Base-by-base conservation (phyloP, 179 eudicot genomes). In the Spinacia oleracea region DNA sequence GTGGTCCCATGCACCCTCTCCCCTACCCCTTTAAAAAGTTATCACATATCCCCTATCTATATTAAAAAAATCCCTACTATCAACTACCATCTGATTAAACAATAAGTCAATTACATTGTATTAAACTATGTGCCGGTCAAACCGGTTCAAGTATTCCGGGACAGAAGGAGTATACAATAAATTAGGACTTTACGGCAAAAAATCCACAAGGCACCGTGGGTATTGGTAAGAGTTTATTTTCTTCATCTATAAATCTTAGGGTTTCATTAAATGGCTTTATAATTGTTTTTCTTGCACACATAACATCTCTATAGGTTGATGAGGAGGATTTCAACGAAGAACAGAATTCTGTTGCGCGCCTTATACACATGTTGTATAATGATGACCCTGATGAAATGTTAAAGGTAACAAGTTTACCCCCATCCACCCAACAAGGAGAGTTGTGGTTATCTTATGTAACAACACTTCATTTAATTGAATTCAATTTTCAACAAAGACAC, bases 271-370 rank as follows among this genome's bases (percentile, higher is more conserved):
- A 58, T 62, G 34, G 25, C 75, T 73, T 73, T 53, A 71, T 68
- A 34, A 70, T 29, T 34, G 32, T 77, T 34, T 79, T 25, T 77
- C 62, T 78, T 77, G 5, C n/a, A 29, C 42, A 11, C 65, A 58
- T 32, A 18, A 66, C 75, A 23, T 70, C 55, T 56, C 14, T 43
- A 66, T 65, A 94, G 98, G 84, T 89, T 81, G 99, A 96, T 79
- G 98, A 96, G 79, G 99, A 96, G 85, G 99, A 96, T 85, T 96
- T 96, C 84, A 86, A 85, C 56, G 99, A 96, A 86, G 99, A 96
- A 86, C 98, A 93, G 81, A 92, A 94, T 81, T 93, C 98, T 79
- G 96, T 96, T 82, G 97, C 99, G 78, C 92, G 99, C 65, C 93
- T 96, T 66, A 88, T 96, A 77, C 98, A 96, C 83, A 86, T 93